Percentiles rank a stretch among this genome's conserved stretches.
Evolutionary conservation across 768 basidiomycete genomes (phyloP).

Genomic region (Hygrophoropsis aurantiaca): DNA sequence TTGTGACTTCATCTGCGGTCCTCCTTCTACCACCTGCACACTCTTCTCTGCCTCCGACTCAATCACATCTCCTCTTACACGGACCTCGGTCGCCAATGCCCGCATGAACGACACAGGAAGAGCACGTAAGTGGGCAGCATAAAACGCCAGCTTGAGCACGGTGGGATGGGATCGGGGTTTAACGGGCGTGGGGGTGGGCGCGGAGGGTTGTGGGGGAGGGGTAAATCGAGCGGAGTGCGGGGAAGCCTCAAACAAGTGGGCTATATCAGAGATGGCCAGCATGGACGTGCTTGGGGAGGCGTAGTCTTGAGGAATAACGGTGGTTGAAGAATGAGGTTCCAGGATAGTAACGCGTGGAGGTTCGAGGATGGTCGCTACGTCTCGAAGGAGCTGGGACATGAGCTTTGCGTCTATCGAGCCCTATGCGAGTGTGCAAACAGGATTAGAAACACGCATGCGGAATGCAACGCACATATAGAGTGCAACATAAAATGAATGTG

Average conservation of each 20-base stretch:
- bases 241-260: constrained; percentile 16
- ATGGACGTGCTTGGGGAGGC: constrained; percentile 11
- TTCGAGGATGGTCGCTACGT: constrained; percentile 52
- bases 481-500: no score
- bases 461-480: no score
- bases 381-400: constrained; percentile 55
- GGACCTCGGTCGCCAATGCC: constrained; percentile 42
- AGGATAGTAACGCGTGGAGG: constrained; percentile 35
- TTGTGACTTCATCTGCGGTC: no score
- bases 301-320: background rate
- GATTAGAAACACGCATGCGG: no score
- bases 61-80: constrained; percentile 24
- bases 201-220: constrained; percentile 17
- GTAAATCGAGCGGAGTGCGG: constrained; percentile 2
- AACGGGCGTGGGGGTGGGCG: constrained; percentile 37
- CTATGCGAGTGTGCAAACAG: no score
- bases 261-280: constrained; percentile 26
- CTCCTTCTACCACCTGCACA: no score
- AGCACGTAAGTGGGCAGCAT: constrained; percentile 59
- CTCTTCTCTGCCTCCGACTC: constrained; percentile 21
- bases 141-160: constrained; percentile 66
- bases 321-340: background rate
- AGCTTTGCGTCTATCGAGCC: constrained; percentile 35
- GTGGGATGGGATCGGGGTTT: constrained; percentile 34
- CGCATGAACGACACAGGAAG: constrained; percentile 44